phyloP scores from a whole-genome alignment of 2,329 filamentous ascomycete genomes.

The Gyromitra esculenta region DNA sequence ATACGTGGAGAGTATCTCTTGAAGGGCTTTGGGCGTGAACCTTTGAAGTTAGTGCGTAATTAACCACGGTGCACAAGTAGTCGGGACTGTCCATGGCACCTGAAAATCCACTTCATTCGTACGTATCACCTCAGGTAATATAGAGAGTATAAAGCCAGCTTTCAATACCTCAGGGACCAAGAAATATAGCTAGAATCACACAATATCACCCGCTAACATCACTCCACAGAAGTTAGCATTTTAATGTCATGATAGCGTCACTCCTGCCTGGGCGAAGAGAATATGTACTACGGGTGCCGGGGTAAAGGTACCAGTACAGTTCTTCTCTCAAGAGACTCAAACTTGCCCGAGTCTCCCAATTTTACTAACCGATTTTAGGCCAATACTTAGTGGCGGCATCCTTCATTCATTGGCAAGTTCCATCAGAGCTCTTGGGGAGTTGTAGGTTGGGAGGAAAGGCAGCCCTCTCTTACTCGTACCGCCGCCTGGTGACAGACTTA shows the following conservation, averaged over 20 bases:
- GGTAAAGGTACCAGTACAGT: no score
- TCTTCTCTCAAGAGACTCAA: no score
- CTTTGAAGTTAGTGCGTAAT: not conserved
- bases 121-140: not conserved
- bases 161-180: not conserved
- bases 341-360: no score
- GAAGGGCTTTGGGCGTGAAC: not conserved
- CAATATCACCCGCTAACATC: not conserved
- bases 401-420: no score
- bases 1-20: not conserved
- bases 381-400: no score
- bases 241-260: not conserved
- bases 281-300: not conserved
- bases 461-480: no score
- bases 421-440: no score
- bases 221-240: not conserved
- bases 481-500: no score
- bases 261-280: not conserved
- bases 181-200: not conserved
- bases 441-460: no score
- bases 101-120: no score
- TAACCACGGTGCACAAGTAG: not conserved
- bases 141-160: not conserved
- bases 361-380: no score
- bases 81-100: not conserved